Base-by-base conservation (phyloP, 305 asterid species). In the Withania somnifera region DNA sequence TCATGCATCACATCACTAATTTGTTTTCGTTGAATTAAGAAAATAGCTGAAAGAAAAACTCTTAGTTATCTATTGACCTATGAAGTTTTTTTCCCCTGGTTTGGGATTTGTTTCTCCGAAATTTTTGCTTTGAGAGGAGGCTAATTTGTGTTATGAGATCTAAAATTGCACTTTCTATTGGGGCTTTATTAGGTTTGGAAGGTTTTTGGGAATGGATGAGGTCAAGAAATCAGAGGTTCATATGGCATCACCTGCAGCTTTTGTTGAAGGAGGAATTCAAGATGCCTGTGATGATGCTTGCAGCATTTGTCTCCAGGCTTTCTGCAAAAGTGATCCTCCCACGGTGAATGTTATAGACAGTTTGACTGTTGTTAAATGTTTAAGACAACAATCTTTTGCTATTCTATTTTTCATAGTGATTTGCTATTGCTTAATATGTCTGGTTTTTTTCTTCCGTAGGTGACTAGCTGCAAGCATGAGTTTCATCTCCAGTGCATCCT, bases 401-500 rank as follows among this genome's bases (percentile, higher is more conserved):
- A 38, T 9, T 42, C 32, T 69, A 2, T 36, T 38, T 71, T 42
- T 8, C 34, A 7, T 24, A 24, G 22, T 15, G 40, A 15, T 15
- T 15, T 45, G 60, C 56, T 73, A 24, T 28, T 45, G 42, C 32
- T 11, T 47, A 42, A 45, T 22, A 8, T 73, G 47, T 73, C 24
- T 73, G 40, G 11, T 61, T 42, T 64, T 1, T 82, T 13, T 53
- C 75, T 63, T 63, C 68, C 84, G 78, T 57, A 94, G 97, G 90
- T 90, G 87, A 93, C 97, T 60, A 86, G 84, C 82, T 93, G 97
- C 91, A 92, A 87, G 89, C 98, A 94, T 83, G 97, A 93, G 78
- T 94, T 90, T 88, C 98, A 94, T 83, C 97, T 94, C 66, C 98
- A 94, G 58, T 94, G 98, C 87, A 84, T 94, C 85, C 94, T 94